Conservation (phyloP, 148 eudicot species). For the Agrostemma githago region DNA sequence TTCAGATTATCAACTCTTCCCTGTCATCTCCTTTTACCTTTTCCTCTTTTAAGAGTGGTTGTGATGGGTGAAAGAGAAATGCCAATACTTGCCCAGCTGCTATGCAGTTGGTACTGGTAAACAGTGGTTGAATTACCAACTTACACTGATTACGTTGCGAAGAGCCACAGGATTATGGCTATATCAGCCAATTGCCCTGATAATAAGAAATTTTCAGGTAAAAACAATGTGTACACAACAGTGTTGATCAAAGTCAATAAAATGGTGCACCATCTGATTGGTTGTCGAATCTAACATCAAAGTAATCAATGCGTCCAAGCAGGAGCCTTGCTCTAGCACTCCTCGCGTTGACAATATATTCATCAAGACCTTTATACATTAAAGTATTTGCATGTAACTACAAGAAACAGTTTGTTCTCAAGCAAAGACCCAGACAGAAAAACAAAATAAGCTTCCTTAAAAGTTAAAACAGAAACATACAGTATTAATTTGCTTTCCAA, state of each 20-base stretch:
- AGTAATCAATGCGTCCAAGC: slow-evolving; percentile 87
- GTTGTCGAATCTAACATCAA: slow-evolving; percentile 87
- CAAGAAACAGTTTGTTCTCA: slow-evolving; percentile 1
- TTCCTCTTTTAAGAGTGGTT: neutral
- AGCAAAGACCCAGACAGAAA: neutral
- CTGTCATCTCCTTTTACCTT: neutral
- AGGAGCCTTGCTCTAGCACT: slow-evolving; percentile 84
- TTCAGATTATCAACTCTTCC: neutral
- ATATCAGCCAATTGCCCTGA: neutral
- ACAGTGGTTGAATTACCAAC: neutral
- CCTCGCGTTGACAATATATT: slow-evolving; percentile 79
- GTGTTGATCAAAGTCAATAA: neutral
- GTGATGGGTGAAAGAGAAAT: neutral
- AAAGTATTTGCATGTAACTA: neutral
- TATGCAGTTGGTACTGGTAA: neutral
- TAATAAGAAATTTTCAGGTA: neutral
- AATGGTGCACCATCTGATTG: slow-evolving; percentile 70
- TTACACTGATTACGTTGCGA: neutral
- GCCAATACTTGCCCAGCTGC: neutral
- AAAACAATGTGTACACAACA: neutral
- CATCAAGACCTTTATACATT: slow-evolving; percentile 62
- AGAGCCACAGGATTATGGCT: neutral
- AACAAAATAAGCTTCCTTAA: neutral
- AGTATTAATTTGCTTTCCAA: neutral
- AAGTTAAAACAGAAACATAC: neutral